Evolutionary conservation across 495 filamentous ascomycete genomes (phyloP).

Genomic region (Trichoderma parareesei): DNA sequence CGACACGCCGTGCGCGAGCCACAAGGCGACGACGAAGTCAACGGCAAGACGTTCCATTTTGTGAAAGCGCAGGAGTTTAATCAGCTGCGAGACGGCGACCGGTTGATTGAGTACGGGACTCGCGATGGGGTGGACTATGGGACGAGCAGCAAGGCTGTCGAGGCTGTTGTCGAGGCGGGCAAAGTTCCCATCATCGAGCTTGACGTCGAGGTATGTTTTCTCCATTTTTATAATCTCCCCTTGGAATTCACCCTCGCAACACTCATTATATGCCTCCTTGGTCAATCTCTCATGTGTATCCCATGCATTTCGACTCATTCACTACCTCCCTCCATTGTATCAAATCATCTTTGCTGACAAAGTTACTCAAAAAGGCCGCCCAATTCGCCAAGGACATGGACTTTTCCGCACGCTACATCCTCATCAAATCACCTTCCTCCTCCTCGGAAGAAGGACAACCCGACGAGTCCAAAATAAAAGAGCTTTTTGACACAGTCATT

Average conservation of each 20-base stretch:
- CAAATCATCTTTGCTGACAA: slow-evolving; percentile 19
- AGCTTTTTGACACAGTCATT: slow-evolving; percentile 56
- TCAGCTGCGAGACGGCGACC: slow-evolving; percentile 43
- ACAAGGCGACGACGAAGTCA: slow-evolving; percentile 33
- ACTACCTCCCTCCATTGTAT: slow-evolving; percentile 12
- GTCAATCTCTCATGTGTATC: not conserved
- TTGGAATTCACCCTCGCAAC: too few species aligned
- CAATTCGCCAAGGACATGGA: slow-evolving; percentile 63
- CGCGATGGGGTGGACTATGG: slow-evolving; percentile 35
- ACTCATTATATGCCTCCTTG: not conserved
- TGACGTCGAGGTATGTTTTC: slow-evolving; percentile 34
- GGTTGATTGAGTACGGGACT: slow-evolving; percentile 41
- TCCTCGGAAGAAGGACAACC: slow-evolving; percentile 32
- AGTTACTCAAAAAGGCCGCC: slow-evolving; percentile 39
- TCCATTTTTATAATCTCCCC: not conserved
- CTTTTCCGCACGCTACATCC: slow-evolving; percentile 62
- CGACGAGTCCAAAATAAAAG: slow-evolving; percentile 50
- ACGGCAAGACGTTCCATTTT: slow-evolving; percentile 38
- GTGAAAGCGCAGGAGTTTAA: slow-evolving; percentile 39
- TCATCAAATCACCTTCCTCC: slow-evolving; percentile 56
- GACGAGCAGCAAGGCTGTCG: slow-evolving; percentile 36
- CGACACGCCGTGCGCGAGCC: slow-evolving; percentile 36
- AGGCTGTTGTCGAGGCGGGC: slow-evolving; percentile 36
- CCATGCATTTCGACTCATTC: not conserved
- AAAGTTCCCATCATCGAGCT: slow-evolving; percentile 51